A percentile compares a stretch with the other conserved stretches of the same genome.
These are phyloP conservation scores for Melaleuca alternifolia DNA, from an alignment of 345 rosid species.

Conservation along the genomic window DNA sequence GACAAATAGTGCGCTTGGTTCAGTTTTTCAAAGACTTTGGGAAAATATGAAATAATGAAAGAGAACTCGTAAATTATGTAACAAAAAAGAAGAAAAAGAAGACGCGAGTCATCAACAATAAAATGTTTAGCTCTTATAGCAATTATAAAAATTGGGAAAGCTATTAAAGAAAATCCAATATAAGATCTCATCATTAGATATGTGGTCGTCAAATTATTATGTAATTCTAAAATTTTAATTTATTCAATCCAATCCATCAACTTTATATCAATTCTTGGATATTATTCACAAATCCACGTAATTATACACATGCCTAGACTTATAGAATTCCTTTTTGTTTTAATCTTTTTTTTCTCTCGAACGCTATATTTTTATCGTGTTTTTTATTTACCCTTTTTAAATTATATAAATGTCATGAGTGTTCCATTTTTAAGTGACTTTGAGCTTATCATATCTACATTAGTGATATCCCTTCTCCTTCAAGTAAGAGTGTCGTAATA, in stretches of 20 bases:
- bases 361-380: not conserved
- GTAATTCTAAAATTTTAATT: too few species aligned
- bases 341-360: not conserved
- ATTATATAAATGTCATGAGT: too few species aligned
- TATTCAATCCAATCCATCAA: not conserved
- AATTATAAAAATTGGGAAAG: not conserved
- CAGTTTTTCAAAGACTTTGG: too few species aligned
- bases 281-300: not conserved
- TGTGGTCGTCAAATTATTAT: too few species aligned
- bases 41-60: too few species aligned
- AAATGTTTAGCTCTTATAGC: not conserved
- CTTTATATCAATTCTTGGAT: not conserved
- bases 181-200: not conserved
- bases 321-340: not conserved
- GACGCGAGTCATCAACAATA: not conserved
- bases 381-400: not conserved
- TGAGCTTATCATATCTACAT: not conserved
- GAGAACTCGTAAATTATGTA: too few species aligned
- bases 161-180: not conserved
- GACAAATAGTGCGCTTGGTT: too few species aligned
- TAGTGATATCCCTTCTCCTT: not conserved
- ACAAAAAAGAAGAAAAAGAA: not conserved
- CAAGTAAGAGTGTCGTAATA: not conserved
- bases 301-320: not conserved
- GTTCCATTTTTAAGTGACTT: not conserved